Percentiles rank a stretch among this genome's conserved stretches.
These are phyloP conservation scores for Aureobasidium sp. DNA, from an alignment of 2,329 filamentous ascomycete genomes.

Conservation along the genomic window DNA sequence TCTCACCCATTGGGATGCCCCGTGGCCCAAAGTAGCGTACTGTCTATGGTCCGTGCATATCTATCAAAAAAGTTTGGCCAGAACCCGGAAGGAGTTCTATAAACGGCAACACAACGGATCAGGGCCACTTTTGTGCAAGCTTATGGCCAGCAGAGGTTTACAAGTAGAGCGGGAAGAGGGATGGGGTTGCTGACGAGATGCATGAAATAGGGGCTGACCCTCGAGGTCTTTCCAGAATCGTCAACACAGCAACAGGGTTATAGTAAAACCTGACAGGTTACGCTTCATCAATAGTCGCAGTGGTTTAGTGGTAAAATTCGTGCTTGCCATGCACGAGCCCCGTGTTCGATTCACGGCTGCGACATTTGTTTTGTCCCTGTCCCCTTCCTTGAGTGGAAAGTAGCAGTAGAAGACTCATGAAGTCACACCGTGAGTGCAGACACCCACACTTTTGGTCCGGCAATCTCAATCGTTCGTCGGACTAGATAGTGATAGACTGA, in stretches of 20 bases:
- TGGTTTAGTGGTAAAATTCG: slow-evolving; percentile 17
- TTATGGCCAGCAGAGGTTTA: neutral
- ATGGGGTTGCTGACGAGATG: too few relatives aligned
- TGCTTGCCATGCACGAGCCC: slow-evolving; percentile 15
- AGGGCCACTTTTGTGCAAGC: neutral
- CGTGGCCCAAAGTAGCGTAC: too few relatives aligned
- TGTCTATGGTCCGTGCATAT: neutral
- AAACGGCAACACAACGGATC: neutral
- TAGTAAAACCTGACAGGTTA: too few relatives aligned
- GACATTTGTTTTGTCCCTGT: slow-evolving; percentile 1
- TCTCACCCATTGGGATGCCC: neutral
- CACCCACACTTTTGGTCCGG: neutral
- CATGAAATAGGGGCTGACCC: neutral
- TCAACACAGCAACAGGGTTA: neutral
- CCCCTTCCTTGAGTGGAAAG: neutral
- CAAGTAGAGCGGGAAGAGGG: neutral
- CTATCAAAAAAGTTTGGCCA: neutral
- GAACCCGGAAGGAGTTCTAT: neutral
- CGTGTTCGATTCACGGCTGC: slow-evolving; percentile 16
- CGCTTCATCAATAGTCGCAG: slow-evolving; percentile 6
- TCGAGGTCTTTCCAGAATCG: too few relatives aligned
- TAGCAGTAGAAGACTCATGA: too few relatives aligned
- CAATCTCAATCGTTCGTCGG: neutral
- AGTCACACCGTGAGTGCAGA: neutral
- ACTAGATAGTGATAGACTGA: too few relatives aligned